These are phyloP conservation scores for Plasmodium malariae DNA, from an alignment of 169 alveolate genomes.

Conservation along the genomic window DNA sequence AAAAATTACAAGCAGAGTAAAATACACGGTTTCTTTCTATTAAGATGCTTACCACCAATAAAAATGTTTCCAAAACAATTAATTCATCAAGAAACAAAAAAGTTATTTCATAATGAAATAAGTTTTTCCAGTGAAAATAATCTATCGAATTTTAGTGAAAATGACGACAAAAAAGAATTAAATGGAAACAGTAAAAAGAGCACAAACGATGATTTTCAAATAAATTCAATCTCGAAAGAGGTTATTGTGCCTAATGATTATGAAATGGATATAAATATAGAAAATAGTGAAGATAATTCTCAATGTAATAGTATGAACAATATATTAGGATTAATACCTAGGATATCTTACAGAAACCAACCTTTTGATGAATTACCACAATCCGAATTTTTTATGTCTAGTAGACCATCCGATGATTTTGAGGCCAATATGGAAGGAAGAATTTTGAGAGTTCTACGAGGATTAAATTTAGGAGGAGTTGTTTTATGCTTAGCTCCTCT, in stretches of 20 bases:
- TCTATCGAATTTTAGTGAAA: neutral
- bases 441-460: conserved; percentile 85
- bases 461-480: conserved; percentile 90
- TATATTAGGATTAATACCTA: conserved; percentile 51
- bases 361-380: conserved; percentile 84
- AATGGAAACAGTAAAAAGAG: neutral
- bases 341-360: conserved; percentile 75
- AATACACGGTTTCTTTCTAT: conserved; percentile 53
- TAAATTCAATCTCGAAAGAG: conserved; percentile 28
- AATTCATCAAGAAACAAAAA: conserved; percentile 43
- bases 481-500: conserved; percentile 91
- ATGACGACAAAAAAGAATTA: conserved; percentile 14
- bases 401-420: conserved; percentile 84
- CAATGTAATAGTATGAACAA: conserved; percentile 66
- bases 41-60: conserved; percentile 69
- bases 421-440: conserved; percentile 86
- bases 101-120: conserved; percentile 24
- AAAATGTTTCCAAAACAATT: conserved; percentile 67
- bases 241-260: conserved; percentile 17
- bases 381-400: conserved; percentile 85
- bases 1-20: conserved; percentile 52
- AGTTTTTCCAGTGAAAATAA: neutral
- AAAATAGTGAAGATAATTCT: conserved; percentile 67
- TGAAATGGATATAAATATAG: conserved; percentile 50
- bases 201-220: neutral